Base-by-base conservation (phyloP, 2,329 filamentous ascomycete species). In the Cytospora schulzeri region DNA sequence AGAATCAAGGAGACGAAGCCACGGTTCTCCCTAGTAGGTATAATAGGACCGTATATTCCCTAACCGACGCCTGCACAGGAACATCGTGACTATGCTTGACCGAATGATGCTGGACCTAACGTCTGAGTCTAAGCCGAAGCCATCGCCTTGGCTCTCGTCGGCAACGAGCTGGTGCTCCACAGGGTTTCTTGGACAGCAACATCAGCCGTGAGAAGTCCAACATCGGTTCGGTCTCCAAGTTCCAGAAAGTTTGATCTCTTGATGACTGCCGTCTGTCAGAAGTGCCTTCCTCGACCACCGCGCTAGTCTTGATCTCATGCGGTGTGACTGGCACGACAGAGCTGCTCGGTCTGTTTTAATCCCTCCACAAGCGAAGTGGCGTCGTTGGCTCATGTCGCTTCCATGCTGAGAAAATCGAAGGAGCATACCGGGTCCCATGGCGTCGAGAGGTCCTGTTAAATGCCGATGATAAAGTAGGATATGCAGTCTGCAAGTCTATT, bases 331-430 rank as follows among this genome's bases (percentile, higher is more conserved):
- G 9, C 61, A 60, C 61, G 52, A 26, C 64, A 66, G 53, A 12
- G 9, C 35, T 60, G 35, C 15, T 57, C 29, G 31, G 60, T 50
- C 57, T 48, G 57, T 54, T 60, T 64, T 60, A 35, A 11, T 29
- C 22, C 53, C 61, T 61, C 50, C 61, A 54, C 57, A 66, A 66
- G 64, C 64, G 64, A 66, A 56, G 50, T 66, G 64, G 64, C 61
- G 64, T 53, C 41, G 14, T 64, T 57, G 51, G 33, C 24, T 57
- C 61, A 50, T 54, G 38, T 15, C 8, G 9, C 29, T 24, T 45
- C 52, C 53, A 64, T 53, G 22, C 53, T 26, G 54, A 41, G 52
- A 26, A 19, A 6, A 29, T 15, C 12, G 2, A 22, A 12, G 15
- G 24, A 51, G 22, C 26, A 15, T 3, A 28, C 14, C 15, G 35